A percentile compares a stretch with the other conserved stretches of the same genome.
phyloP scores from a whole-genome alignment of 345 rosid genomes.

The Raphanus sativus region DNA sequence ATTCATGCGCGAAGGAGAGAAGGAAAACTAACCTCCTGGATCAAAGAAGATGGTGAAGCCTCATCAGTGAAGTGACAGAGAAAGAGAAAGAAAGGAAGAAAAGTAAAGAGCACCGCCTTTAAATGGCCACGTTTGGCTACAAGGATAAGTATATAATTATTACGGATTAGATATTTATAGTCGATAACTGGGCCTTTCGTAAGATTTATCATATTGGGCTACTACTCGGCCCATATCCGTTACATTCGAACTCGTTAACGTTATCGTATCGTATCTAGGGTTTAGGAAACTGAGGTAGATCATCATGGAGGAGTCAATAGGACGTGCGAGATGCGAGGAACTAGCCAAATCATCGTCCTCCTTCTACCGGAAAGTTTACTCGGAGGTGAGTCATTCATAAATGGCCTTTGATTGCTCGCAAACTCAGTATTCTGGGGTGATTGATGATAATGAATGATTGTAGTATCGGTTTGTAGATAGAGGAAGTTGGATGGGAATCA shows the following conservation, averaged over 20 bases:
- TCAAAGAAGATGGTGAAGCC: constrained; percentile 21
- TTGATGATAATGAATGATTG: background rate
- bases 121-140: constrained; percentile 13
- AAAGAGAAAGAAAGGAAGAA: background rate
- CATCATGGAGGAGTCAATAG: constrained; percentile 39
- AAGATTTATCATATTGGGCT: background rate
- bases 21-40: constrained; percentile 41
- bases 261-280: no score
- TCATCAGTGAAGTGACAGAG: constrained; percentile 21
- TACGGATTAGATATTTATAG: background rate
- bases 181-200: background rate
- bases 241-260: constrained; percentile 1
- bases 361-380: constrained; percentile 55
- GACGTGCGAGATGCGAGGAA: constrained; percentile 45
- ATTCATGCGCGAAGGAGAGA: background rate
- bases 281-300: no score
- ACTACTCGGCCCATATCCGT: background rate
- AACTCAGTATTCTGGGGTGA: background rate
- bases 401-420: background rate
- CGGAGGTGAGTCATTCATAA: constrained; percentile 52
- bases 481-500: constrained; percentile 85
- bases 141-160: background rate
- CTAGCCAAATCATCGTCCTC: constrained; percentile 53
- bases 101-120: constrained; percentile 25
- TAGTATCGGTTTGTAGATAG: constrained; percentile 49